A percentile compares a stretch with the other conserved stretches of the same genome.
phyloP scores from a whole-genome alignment of 2,329 filamentous ascomycete genomes.

The Beauveria sp. region DNA sequence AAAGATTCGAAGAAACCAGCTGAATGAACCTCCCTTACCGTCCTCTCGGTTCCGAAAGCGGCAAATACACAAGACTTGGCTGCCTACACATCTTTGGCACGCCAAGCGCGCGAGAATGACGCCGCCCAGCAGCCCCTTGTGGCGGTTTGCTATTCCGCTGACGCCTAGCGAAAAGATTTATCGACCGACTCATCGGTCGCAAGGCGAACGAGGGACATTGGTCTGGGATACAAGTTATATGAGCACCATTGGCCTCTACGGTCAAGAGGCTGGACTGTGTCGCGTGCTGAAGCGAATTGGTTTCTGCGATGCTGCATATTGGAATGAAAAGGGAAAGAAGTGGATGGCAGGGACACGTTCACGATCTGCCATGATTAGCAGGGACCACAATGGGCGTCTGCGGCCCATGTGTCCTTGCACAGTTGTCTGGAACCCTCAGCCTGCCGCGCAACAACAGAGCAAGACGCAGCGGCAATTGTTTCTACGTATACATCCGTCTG shows the following conservation, averaged over 20 bases:
- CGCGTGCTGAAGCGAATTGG: slow-evolving; percentile 60
- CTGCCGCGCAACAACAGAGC: slow-evolving; percentile 12
- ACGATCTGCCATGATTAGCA: slow-evolving; percentile 42
- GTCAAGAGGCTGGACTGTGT: slow-evolving; percentile 54
- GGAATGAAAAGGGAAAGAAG: slow-evolving; percentile 56
- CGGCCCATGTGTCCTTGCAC: slow-evolving; percentile 64
- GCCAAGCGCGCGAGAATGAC: slow-evolving; percentile 90
- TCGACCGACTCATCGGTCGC: slow-evolving; percentile 74
- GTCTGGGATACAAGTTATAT: slow-evolving; percentile 95
- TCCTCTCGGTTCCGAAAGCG: slow-evolving; percentile 72
- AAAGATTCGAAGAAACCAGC: slow-evolving; percentile 61
- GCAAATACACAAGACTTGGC: slow-evolving; percentile 82
- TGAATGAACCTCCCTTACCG: slow-evolving; percentile 51
- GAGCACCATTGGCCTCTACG: slow-evolving; percentile 74
- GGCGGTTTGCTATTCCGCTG: slow-evolving; percentile 80
- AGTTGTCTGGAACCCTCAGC: slow-evolving; percentile 63
- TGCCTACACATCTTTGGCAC: slow-evolving; percentile 91
- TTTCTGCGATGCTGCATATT: slow-evolving; percentile 50
- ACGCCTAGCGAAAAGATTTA: slow-evolving; percentile 88
- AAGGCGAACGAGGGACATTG: slow-evolving; percentile 66
- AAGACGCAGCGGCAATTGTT: slow-evolving; percentile 43
- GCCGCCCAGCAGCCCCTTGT: slow-evolving; percentile 66
- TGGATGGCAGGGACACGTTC: slow-evolving; percentile 55
- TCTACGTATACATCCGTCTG: slow-evolving; percentile 74
- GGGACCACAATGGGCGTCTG: slow-evolving; percentile 43